Base-by-base conservation (phyloP, 176 grass and related monocot genomes). In the Elymus sibiricus region DNA sequence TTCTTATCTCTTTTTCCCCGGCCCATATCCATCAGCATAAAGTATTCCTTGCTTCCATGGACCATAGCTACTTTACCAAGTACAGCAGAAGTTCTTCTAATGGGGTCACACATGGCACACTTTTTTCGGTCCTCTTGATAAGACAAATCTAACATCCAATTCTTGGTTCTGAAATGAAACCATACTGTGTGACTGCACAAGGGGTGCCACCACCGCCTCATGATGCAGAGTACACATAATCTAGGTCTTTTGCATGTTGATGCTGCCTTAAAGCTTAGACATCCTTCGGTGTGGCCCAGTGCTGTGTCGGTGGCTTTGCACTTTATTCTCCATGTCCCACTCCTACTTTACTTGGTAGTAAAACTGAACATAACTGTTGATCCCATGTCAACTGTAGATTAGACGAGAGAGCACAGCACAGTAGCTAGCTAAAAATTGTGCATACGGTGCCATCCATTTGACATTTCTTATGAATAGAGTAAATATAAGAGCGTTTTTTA, bases 41-140 rank as follows among this genome's bases (percentile, higher is more conserved):
- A 94, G 62, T 90, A 93, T 95, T 98, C 89, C 79, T 98, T 93
- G 87, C 93, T 95, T 95, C 83, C 39, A 81, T 87, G 80, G 87
- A 83, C 86, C 90, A 87, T 90, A 38, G 59, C 71, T 83, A 75
- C 87, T 87, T 91, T 88, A 24, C 68, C 90, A 93, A 95, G 88
- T 93, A 86, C 87, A 84, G 40, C 5, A 73, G 81, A 87, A 87
- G 79, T 78, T 90, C 66, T 60, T 90, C 85, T 83, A 86, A 88
- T 92, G 62, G 83, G 89, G 77, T 69, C 82, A 84, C 55, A 64
- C 78, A 87, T 75, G 72, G 11, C 28, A 51, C 67, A 37, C 86
- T 90, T 93, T 87, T 82, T 82, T 90, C 26, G 29, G 70, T 87
- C 62, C 82, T 81, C 70, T 83, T 77, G 89, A 82, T 89, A 81